Evolutionary conservation across 352 stramenopile species (phyloP).

Genomic region (Phytophthora citricola): DNA sequence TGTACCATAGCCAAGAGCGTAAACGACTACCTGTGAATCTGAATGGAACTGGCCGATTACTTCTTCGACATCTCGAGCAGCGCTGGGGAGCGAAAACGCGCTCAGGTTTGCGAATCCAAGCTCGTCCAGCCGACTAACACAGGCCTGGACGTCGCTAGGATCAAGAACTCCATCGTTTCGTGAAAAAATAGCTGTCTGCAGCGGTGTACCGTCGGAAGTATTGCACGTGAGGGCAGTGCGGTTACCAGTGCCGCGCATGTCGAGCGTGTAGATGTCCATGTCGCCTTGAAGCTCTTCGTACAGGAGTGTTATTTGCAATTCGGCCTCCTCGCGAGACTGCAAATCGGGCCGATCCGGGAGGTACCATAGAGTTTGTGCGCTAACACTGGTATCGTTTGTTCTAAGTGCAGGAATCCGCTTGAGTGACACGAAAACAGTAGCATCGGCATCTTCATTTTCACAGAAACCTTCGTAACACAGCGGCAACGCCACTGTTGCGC

Average conservation of each 20-base stretch:
- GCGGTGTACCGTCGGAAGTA: conserved; percentile 19
- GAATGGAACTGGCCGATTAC: conserved; percentile 59
- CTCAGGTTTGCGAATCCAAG: conserved; percentile 36
- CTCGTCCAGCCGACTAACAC: conserved; percentile 15
- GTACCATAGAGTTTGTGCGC: conserved; percentile 44
- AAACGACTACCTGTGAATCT: conserved; percentile 53
- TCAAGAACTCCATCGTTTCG: conserved; percentile 27
- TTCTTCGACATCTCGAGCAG: conserved; percentile 61
- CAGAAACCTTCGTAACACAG: conserved; percentile 60
- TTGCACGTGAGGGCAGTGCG: conserved; percentile 55
- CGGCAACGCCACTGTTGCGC: conserved; percentile 44
- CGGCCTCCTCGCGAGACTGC: conserved; percentile 29
- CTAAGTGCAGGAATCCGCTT: conserved; percentile 54
- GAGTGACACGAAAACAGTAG: conserved; percentile 59
- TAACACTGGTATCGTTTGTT: conserved; percentile 14
- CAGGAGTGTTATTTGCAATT: conserved; percentile 60
- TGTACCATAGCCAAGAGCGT: conserved; percentile 77
- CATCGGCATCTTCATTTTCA: conserved; percentile 34
- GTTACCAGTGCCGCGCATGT: conserved; percentile 57
- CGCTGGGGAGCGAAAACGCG: conserved; percentile 76
- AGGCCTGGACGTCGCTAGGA: conserved; percentile 20
- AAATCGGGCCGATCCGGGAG: conserved; percentile 47
- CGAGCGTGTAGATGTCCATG: conserved; percentile 62
- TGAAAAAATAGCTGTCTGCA: conserved; percentile 37
- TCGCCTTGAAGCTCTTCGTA: conserved; percentile 50